Base-by-base conservation (phyloP, 805 yeast species). In the Jamesozyma lodderae region DNA sequence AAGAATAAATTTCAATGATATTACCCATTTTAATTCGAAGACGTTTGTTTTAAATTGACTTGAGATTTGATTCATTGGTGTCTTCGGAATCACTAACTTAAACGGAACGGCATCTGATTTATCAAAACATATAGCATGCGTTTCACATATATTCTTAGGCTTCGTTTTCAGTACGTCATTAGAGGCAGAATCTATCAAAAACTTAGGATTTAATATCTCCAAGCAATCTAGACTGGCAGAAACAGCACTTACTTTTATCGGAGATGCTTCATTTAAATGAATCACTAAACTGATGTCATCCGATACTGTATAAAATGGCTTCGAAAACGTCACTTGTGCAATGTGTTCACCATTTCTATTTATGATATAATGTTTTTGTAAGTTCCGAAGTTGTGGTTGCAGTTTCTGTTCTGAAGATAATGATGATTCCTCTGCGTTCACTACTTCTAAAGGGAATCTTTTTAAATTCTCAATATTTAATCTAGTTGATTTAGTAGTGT, bases 251-350 rank as follows among this genome's bases (percentile, higher is more conserved):
- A 72, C 57, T 40, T 64, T 69, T 10, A 35, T 42, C 10, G 22
- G 35, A 25, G 40, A 44, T 2, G 63, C 55, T 4, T 37, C 45
- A 6, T 54, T 43, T 16, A 68, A 63, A 43, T 58, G 66, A 30
- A 67, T 49, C 15, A 48, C 51, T 6, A 72, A 43, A 16, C 64
- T 62, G 7, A 77, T 59, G 14, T 65, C 63, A 31, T 72, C 78
- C 2, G 76, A 70, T 4, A 66, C 56, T 15, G 69, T 62, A 42
- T 64, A 70, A 28, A 63, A 60, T 2, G 65, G 56, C 41, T 65
- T 67, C 6, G 72, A 63, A 20, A 69, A 53, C 1, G 50, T 40
- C 15, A 70, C 33, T 14, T 56, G 61, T 0, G 75, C 69, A 7
- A 75, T 60, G 10, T 58, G 49, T 31, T 60, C 51, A 7, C 69